Percentiles rank a stretch among this genome's conserved stretches.
These are phyloP conservation scores for Colletotrichum lindemuthianum DNA, from an alignment of 2,329 filamentous ascomycete genomes.

Conservation along the genomic window DNA sequence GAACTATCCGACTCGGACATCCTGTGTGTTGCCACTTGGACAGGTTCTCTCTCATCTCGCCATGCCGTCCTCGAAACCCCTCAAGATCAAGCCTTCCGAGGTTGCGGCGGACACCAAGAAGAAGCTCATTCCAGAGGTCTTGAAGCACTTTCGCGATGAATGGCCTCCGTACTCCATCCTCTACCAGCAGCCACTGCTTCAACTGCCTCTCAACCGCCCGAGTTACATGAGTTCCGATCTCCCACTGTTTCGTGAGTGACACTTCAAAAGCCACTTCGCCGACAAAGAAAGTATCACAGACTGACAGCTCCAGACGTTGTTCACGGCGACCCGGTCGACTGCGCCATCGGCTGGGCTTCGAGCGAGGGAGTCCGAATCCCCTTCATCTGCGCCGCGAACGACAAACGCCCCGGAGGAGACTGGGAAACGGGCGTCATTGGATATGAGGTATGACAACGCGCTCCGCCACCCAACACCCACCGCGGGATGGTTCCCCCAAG, in stretches of 20 bases:
- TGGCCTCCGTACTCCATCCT: slow-evolving; percentile 70
- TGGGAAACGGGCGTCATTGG: slow-evolving; percentile 72
- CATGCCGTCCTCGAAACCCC: slow-evolving; percentile 45
- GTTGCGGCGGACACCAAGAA: slow-evolving; percentile 79
- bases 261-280: no score
- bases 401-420: slow-evolving; percentile 80
- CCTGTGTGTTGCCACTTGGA: no score
- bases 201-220: slow-evolving; percentile 54
- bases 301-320: slow-evolving; percentile 39
- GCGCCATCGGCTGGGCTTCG: slow-evolving; percentile 30
- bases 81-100: slow-evolving; percentile 72
- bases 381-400: slow-evolving; percentile 79
- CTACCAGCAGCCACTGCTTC: slow-evolving; percentile 60
- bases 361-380: slow-evolving; percentile 57
- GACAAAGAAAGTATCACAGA: neutral
- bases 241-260: slow-evolving; percentile 32
- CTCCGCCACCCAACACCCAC: no score
- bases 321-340: slow-evolving; percentile 19
- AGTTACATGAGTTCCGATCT: slow-evolving; percentile 31
- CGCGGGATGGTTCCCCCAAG: neutral
- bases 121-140: slow-evolving; percentile 73
- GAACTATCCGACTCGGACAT: no score
- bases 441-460: slow-evolving; percentile 46
- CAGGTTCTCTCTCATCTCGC: neutral
- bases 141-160: slow-evolving; percentile 61